Evolutionary conservation across 2,329 filamentous ascomycete species (phyloP), one percentile per base, ranked within the genome.

Genomic region (Trichoderma cornu-damae): DNA sequence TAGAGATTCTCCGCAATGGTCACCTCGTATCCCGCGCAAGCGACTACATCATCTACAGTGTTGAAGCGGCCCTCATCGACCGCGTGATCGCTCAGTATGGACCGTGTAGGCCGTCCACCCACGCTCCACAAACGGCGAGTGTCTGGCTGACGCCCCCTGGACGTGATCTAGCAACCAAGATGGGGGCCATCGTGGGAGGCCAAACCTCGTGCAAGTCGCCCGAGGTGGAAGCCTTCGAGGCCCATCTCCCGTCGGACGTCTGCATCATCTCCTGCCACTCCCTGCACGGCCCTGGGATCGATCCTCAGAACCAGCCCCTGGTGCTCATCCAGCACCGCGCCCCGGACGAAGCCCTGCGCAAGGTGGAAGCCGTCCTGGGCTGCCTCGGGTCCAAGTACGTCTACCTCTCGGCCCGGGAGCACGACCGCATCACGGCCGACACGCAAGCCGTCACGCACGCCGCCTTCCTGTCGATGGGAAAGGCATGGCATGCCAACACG

Each of bases 11-110:
- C 71, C 86, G 84, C 72, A 96, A 96, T 82, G 95, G 95, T 67
- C 92, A 97, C 77, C 82, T 93, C 72, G 94, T 99, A 67, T 96
- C 94, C 66, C 86, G 94, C 75, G 86, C 87, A 73, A 96, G 92
- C 86, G 93, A 97, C 80, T 97, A 92, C 74, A 96, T 96, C 76
- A 91, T 99, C 71, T 99, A 99, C 81, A 96, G 89, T 74, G 94
- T 99, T 73, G 93, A 97, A 75, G 94, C 94, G 61, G 90, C 91
- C 66, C 83, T 87, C 63, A 96, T 99, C 72, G 88, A 90, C 70
- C 82, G 81, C 64, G 89, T 96, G 66, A 94, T 96, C 67, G 87
- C 87, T 61, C 79, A 87, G 67, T 99, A 90, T 73, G 94, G 92
- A 62, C 93, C 93, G 66, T 96, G 91, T 96, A 90, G 61, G 69